These are phyloP conservation scores for Globisporangium spiculum DNA, from an alignment of 352 stramenopile genomes.

Conservation along the genomic window DNA sequence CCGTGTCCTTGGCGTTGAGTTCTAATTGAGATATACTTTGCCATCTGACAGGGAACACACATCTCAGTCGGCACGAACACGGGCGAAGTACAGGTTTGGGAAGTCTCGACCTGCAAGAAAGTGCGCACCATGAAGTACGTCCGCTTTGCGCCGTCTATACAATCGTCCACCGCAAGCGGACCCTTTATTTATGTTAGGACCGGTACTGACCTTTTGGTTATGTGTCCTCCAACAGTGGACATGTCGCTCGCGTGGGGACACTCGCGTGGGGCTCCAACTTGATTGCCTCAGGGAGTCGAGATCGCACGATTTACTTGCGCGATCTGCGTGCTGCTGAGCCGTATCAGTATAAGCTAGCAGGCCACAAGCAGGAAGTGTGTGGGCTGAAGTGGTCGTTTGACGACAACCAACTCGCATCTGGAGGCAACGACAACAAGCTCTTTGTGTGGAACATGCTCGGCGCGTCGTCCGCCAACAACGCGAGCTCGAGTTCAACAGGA, in stretches of 20 bases:
- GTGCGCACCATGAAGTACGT: slow-evolving; percentile 88
- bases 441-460: slow-evolving; percentile 93
- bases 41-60: slow-evolving; percentile 66
- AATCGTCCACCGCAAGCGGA: not conserved
- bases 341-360: slow-evolving; percentile 54
- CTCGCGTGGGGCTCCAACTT: slow-evolving; percentile 90
- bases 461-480: slow-evolving; percentile 18
- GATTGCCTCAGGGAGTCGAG: slow-evolving; percentile 93
- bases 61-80: slow-evolving; percentile 92
- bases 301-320: slow-evolving; percentile 92
- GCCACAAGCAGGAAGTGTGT: slow-evolving; percentile 91
- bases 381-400: slow-evolving; percentile 97
- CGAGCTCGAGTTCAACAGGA: slow-evolving; percentile 1
- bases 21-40: not conserved
- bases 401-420: slow-evolving; percentile 86
- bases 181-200: not conserved
- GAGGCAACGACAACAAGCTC: slow-evolving; percentile 98
- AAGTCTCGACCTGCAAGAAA: slow-evolving; percentile 85
- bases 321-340: slow-evolving; percentile 81
- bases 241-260: slow-evolving; percentile 91
- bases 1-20: not conserved
- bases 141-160: not conserved
- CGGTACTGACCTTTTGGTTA: slow-evolving; percentile 10
- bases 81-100: slow-evolving; percentile 96
- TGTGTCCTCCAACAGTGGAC: slow-evolving; percentile 43